A percentile compares a stretch with the other conserved stretches of the same genome.
phyloP scores from a whole-genome alignment of 495 filamentous ascomycete genomes.

The Daldinia loculata region DNA sequence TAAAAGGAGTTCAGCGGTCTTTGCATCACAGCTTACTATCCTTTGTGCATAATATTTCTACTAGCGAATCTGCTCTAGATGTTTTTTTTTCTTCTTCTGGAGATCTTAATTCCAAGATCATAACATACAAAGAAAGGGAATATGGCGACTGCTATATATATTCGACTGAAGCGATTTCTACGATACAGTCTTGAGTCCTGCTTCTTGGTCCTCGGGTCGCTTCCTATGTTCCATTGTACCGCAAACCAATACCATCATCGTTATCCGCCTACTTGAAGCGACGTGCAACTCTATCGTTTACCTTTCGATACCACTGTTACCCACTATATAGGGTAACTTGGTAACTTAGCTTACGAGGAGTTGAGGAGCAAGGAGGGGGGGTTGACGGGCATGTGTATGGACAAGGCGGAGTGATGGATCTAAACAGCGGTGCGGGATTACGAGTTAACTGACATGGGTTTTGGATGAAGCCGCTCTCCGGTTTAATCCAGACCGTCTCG shows the following conservation, averaged over 20 bases:
- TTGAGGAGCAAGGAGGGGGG: neutral
- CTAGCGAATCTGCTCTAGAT: slow-evolving; percentile 19
- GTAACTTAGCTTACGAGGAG: neutral
- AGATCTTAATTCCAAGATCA: slow-evolving; percentile 27
- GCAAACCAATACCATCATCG: slow-evolving; percentile 25
- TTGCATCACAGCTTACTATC: slow-evolving; percentile 35
- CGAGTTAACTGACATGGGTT: slow-evolving; percentile 3
- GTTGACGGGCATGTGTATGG: slow-evolving; percentile 3
- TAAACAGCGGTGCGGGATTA: slow-evolving; percentile 3
- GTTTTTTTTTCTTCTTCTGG: neutral
- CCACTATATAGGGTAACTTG: neutral
- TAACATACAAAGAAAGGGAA: slow-evolving; percentile 11
- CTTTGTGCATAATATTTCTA: slow-evolving; percentile 36
- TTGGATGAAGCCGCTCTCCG: neutral
- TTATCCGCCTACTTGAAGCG: neutral
- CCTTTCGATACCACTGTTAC: neutral
- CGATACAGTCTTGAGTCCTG: neutral
- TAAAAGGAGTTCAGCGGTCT: slow-evolving; percentile 34
- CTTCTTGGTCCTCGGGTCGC: slow-evolving; percentile 12
- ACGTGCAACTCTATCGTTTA: slow-evolving; percentile 1
- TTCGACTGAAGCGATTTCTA: slow-evolving; percentile 20
- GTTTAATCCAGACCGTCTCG: slow-evolving; percentile 5
- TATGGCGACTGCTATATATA: slow-evolving; percentile 31
- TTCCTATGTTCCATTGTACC: slow-evolving; percentile 5
- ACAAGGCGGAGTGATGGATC: neutral